A percentile compares a stretch with the other conserved stretches of the same genome.
These are phyloP conservation scores for Dalbergia cultrata DNA, from an alignment of 306 rosid species.

Conservation along the genomic window DNA sequence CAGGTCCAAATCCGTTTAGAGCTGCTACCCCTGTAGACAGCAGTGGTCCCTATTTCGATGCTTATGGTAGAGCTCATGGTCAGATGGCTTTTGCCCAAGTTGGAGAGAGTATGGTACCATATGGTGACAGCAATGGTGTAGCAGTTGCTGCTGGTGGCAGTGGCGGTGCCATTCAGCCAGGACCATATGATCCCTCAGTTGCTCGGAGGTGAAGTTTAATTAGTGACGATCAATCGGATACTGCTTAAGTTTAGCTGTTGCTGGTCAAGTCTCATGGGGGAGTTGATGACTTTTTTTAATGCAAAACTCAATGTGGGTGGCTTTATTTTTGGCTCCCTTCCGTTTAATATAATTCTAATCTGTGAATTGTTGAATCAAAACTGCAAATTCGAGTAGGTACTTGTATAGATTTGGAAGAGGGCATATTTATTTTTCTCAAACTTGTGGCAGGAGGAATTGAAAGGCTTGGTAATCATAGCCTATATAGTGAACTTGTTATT, in stretches of 20 bases:
- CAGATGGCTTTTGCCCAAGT: conserved; percentile 53
- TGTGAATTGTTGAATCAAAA: conserved; percentile 42
- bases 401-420: conserved; percentile 33
- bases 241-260: conserved; percentile 25
- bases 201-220: conserved; percentile 46
- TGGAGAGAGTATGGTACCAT: conserved; percentile 52
- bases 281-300: conserved; percentile 17
- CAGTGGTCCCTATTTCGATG: conserved; percentile 52
- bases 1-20: conserved; percentile 61
- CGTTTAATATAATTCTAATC: conserved; percentile 10
- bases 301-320: conserved; percentile 15
- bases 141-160: conserved; percentile 37
- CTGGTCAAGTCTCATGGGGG: conserved; percentile 3
- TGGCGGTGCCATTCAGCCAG: conserved; percentile 48
- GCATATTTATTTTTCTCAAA: conserved; percentile 12
- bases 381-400: conserved; percentile 3
- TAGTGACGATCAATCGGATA: conserved; percentile 21
- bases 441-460: conserved; percentile 20
- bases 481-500: background rate
- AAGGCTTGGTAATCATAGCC: conserved; percentile 11
- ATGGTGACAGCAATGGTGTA: conserved; percentile 56
- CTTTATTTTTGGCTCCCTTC: conserved; percentile 16
- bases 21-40: conserved; percentile 52
- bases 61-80: conserved; percentile 61
- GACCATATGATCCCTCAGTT: conserved; percentile 57